These are phyloP conservation scores for Cairneyella variabilis DNA, from an alignment of 495 filamentous ascomycete genomes.

Conservation along the genomic window DNA sequence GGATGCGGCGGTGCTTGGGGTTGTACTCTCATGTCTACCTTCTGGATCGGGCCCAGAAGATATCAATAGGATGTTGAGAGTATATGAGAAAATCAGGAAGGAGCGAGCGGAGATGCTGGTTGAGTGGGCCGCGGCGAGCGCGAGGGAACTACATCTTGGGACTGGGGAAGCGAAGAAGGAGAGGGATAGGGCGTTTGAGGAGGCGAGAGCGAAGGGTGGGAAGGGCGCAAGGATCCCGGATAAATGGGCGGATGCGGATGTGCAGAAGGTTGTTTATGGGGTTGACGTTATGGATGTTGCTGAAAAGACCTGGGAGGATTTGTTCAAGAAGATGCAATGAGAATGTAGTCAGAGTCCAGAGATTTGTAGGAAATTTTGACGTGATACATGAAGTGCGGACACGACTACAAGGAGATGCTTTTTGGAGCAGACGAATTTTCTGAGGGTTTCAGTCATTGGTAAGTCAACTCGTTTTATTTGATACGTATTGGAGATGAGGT, in stretches of 20 bases:
- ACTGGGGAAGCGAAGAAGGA: conserved; percentile 71
- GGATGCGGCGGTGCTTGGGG: conserved; percentile 71
- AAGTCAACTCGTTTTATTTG: no score
- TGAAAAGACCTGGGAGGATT: conserved; percentile 1
- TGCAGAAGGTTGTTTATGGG: conserved; percentile 73
- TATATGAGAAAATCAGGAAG: conserved; percentile 73
- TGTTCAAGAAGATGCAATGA: not conserved
- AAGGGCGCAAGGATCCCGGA: conserved; percentile 53
- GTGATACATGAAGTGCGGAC: no score
- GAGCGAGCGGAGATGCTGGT: conserved; percentile 67
- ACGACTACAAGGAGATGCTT: no score
- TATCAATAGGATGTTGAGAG: conserved; percentile 59
- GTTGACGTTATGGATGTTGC: conserved; percentile 21
- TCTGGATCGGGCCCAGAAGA: conserved; percentile 46
- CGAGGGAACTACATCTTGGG: conserved; percentile 66
- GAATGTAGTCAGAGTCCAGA: no score
- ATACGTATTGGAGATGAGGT: no score
- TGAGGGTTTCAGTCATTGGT: no score
- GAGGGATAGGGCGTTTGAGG: conserved; percentile 66
- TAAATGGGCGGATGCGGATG: conserved; percentile 69
- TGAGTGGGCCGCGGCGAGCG: conserved; percentile 61
- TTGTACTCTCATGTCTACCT: conserved; percentile 49
- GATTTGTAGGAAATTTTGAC: no score
- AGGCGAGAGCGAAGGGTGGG: conserved; percentile 39
- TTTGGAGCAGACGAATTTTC: no score